These are phyloP conservation scores for Heliophila coronopifolia DNA, from an alignment of 441 rosid genomes.

Conservation along the genomic window DNA sequence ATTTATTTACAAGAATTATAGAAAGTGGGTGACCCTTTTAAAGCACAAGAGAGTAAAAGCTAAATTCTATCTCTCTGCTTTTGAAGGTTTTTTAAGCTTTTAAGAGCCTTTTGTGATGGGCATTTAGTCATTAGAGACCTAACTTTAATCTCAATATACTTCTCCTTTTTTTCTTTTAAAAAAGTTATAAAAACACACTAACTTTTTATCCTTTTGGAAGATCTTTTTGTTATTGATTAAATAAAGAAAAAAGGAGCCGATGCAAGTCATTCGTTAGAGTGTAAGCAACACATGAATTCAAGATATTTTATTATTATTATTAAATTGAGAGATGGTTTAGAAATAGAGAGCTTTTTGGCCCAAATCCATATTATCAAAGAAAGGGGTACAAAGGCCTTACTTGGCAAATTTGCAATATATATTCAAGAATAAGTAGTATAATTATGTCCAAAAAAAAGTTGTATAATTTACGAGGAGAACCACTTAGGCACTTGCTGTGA, in stretches of 20 bases:
- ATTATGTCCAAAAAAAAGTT: no score
- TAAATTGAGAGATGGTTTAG: no score
- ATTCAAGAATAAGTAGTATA: not conserved
- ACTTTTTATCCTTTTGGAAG: constrained; percentile 22
- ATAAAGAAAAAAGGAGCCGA: not conserved
- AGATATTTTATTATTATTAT: no score
- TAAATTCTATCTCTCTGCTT: constrained; percentile 41
- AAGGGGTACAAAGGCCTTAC: not conserved
- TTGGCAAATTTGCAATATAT: not conserved
- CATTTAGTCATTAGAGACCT: constrained; percentile 23
- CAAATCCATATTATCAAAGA: not conserved
- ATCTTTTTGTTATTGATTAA: not conserved
- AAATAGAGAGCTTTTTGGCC: constrained; percentile 2
- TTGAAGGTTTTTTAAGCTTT: constrained; percentile 24
- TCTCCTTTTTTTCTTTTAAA: constrained; percentile 29
- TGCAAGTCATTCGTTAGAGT: not conserved
- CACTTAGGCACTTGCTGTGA: no score
- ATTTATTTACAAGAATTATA: constrained; percentile 41
- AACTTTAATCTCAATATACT: constrained; percentile 28
- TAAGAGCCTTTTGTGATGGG: constrained; percentile 34
- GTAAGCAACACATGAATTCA: constrained; percentile 13
- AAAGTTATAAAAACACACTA: constrained; percentile 24
- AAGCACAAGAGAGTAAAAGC: constrained; percentile 29
- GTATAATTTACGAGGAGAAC: no score
- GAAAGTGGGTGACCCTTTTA: constrained; percentile 92